These are phyloP conservation scores for Ormosia semicastrata DNA, from an alignment of 306 rosid genomes.

Conservation along the genomic window DNA sequence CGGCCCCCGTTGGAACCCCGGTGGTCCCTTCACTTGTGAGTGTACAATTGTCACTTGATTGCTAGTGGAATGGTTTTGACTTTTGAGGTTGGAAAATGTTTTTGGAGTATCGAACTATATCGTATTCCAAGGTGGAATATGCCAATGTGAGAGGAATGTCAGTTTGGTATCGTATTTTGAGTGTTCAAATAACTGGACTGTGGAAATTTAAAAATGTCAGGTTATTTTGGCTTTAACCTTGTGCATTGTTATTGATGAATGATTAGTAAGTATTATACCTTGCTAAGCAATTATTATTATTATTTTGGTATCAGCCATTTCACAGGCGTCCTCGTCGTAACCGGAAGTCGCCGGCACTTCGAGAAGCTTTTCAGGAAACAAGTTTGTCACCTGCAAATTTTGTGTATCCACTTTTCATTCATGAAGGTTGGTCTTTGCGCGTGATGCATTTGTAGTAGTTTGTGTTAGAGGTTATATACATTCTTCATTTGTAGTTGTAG, in stretches of 20 bases:
- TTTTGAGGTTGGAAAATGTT: neutral
- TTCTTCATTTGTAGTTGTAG: neutral
- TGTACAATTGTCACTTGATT: neutral
- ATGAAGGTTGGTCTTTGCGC: constrained; percentile 67
- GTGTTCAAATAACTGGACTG: neutral
- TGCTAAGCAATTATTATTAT: constrained; percentile 4
- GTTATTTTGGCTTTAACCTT: neutral
- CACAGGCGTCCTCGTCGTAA: constrained; percentile 86
- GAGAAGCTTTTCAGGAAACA: constrained; percentile 91
- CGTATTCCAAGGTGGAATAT: too few species aligned
- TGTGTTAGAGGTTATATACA: neutral
- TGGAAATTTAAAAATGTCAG: neutral
- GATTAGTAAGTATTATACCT: neutral
- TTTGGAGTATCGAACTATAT: too few species aligned
- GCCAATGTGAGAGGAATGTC: too few species aligned
- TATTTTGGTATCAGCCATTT: constrained; percentile 54
- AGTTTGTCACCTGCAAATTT: constrained; percentile 79
- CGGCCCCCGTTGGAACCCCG: constrained; percentile 81
- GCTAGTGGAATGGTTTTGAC: neutral
- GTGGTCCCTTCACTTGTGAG: constrained; percentile 78
- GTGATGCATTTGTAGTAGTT: neutral
- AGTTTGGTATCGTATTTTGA: too few species aligned
- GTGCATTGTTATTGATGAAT: neutral
- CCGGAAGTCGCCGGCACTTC: constrained; percentile 55
- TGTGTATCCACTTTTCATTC: constrained; percentile 92